phyloP scores from a whole-genome alignment of 495 filamentous ascomycete species.

The Podospora tetraspora region DNA sequence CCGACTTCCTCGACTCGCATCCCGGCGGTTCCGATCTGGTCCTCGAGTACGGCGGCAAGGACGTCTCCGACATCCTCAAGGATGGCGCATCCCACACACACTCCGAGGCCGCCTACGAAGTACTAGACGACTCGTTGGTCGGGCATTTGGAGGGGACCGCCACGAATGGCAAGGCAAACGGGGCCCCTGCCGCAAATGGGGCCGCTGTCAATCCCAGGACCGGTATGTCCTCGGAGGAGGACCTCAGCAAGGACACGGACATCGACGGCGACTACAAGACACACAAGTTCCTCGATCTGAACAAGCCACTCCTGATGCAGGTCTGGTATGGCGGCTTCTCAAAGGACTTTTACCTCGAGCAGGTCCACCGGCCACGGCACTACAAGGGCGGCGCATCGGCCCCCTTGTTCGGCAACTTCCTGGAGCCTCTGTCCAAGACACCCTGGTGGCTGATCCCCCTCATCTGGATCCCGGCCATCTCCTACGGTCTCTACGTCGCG shows the following conservation, averaged over 20 bases:
- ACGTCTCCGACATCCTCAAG: slow-evolving; percentile 74
- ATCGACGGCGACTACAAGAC: slow-evolving; percentile 64
- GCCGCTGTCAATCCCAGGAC: slow-evolving; percentile 60
- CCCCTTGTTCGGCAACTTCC: slow-evolving; percentile 94
- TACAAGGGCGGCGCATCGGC: slow-evolving; percentile 90
- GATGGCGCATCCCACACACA: slow-evolving; percentile 81
- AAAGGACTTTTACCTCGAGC: slow-evolving; percentile 92
- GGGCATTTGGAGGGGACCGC: slow-evolving; percentile 58
- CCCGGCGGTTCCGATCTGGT: slow-evolving; percentile 88
- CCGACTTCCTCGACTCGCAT: slow-evolving; percentile 79
- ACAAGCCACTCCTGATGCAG: slow-evolving; percentile 78
- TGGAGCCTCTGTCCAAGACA: slow-evolving; percentile 91
- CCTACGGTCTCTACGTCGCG: slow-evolving; percentile 68
- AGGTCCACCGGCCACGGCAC: slow-evolving; percentile 91
- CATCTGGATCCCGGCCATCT: slow-evolving; percentile 78
- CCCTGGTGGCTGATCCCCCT: slow-evolving; percentile 86
- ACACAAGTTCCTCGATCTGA: slow-evolving; percentile 91
- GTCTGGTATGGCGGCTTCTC: slow-evolving; percentile 83
- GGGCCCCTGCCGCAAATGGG: slow-evolving; percentile 25
- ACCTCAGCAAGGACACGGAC: slow-evolving; percentile 83
- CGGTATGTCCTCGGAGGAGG: slow-evolving; percentile 79
- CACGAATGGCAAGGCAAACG: slow-evolving; percentile 23
- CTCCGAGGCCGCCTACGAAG: slow-evolving; percentile 86
- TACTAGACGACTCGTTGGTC: slow-evolving; percentile 71
- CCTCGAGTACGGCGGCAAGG: slow-evolving; percentile 84